Evolutionary conservation across 2,329 filamentous ascomycete species (phyloP).

Genomic region (Rhexocercosporidium sp.): DNA sequence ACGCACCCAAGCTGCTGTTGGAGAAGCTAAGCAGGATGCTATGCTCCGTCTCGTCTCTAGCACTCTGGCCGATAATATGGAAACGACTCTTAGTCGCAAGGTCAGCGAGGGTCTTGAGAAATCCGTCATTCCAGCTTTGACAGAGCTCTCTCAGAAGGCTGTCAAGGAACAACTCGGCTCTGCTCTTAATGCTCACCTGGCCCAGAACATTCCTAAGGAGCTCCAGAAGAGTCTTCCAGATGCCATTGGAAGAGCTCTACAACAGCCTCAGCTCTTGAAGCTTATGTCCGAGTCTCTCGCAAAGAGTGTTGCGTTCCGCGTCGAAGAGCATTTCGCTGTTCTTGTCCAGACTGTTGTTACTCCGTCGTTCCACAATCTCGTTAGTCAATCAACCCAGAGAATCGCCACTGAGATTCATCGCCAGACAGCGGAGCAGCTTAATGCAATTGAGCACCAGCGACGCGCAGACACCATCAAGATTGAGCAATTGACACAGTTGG

Average conservation of each 20-base stretch:
- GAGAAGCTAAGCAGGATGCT: slow-evolving; percentile 70
- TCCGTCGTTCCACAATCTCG: slow-evolving; percentile 68
- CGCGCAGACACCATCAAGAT: slow-evolving; percentile 62
- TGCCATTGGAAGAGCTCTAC: slow-evolving; percentile 69
- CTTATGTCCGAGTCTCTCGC: slow-evolving; percentile 74
- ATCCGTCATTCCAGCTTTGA: slow-evolving; percentile 76
- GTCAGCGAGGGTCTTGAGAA: slow-evolving; percentile 70
- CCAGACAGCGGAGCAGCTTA: slow-evolving; percentile 46
- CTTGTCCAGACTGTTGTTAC: slow-evolving; percentile 67
- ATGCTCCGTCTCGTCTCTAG: slow-evolving; percentile 71
- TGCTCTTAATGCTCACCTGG: slow-evolving; percentile 53
- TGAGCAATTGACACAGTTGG: slow-evolving; percentile 71
- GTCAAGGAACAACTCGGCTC: slow-evolving; percentile 74
- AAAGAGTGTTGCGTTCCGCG: slow-evolving; percentile 66
- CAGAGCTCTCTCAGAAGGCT: slow-evolving; percentile 68
- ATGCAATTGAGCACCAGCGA: slow-evolving; percentile 38
- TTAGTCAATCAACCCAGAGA: slow-evolving; percentile 69
- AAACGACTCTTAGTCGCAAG: slow-evolving; percentile 52
- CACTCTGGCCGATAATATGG: slow-evolving; percentile 72
- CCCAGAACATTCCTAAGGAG: slow-evolving; percentile 59
- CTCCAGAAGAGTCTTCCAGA: slow-evolving; percentile 72
- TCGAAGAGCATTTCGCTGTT: slow-evolving; percentile 72
- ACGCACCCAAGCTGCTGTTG: slow-evolving; percentile 65
- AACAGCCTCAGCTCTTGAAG: slow-evolving; percentile 75
- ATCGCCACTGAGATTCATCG: slow-evolving; percentile 72